phyloP scores from a whole-genome alignment of 345 rosid genomes.

The Hevea brasiliensis region DNA sequence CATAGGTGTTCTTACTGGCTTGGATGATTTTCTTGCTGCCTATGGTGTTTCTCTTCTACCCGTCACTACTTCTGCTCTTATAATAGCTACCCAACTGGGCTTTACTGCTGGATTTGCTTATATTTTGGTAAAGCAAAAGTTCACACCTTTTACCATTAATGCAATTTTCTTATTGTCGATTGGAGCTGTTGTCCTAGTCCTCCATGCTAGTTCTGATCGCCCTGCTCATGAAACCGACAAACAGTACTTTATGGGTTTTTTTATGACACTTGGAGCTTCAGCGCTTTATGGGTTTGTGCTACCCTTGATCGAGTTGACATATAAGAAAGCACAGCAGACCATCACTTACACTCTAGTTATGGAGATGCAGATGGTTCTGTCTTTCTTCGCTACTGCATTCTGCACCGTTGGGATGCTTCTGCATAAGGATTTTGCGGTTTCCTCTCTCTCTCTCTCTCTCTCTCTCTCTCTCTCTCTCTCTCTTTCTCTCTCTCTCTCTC shows the following conservation, averaged over 20 bases:
- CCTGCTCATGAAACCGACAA: slow-evolving; percentile 22
- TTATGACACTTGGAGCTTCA: slow-evolving; percentile 34
- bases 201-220: slow-evolving; percentile 35
- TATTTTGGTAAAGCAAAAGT: slow-evolving; percentile 28
- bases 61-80: slow-evolving; percentile 28
- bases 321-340: slow-evolving; percentile 28
- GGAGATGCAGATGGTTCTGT: slow-evolving; percentile 38
- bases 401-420: slow-evolving; percentile 30
- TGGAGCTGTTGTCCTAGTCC: slow-evolving; percentile 28
- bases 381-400: slow-evolving; percentile 37
- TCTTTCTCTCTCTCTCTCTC: not conserved
- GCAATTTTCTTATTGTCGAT: slow-evolving; percentile 22
- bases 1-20: slow-evolving; percentile 28
- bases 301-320: slow-evolving; percentile 27
- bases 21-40: slow-evolving; percentile 29
- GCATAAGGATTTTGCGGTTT: slow-evolving; percentile 29
- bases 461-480: not conserved
- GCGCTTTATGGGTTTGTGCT: slow-evolving; percentile 35
- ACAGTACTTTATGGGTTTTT: slow-evolving; percentile 24
- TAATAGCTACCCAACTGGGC: slow-evolving; percentile 28
- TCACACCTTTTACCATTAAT: slow-evolving; percentile 26
- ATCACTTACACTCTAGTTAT: slow-evolving; percentile 32
- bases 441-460: not conserved
- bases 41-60: slow-evolving; percentile 29
- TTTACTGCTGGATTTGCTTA: slow-evolving; percentile 31